Percentiles rank a stretch among this genome's conserved stretches.
Evolutionary conservation across 257 asterid genomes (phyloP).

Genomic region (Scutellaria baicalensis): DNA sequence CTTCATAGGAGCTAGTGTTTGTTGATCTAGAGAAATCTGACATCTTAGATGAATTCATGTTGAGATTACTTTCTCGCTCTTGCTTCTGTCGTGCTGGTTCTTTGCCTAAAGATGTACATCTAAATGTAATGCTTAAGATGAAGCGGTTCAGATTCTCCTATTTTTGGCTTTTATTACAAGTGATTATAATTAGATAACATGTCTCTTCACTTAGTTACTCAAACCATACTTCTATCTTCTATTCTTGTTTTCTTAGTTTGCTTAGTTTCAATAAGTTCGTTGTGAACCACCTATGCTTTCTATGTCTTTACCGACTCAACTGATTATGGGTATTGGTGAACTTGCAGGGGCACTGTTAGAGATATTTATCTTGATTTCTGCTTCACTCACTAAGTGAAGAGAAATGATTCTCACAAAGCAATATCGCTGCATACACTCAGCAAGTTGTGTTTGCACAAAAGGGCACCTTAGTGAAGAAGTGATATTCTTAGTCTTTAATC

Average conservation of each 20-base stretch:
- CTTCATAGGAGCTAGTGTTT: neutral
- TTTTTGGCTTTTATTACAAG: neutral
- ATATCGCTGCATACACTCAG: constrained; percentile 90
- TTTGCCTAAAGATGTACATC: neutral
- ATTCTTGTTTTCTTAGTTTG: neutral
- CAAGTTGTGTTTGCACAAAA: constrained; percentile 78
- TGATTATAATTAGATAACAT: neutral
- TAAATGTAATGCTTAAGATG: neutral
- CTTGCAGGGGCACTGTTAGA: no score
- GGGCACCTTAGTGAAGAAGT: constrained; percentile 84
- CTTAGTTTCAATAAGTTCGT: neutral
- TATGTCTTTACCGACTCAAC: neutral
- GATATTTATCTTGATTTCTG: neutral
- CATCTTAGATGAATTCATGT: neutral
- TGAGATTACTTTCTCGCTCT: neutral
- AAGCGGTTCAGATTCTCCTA: neutral
- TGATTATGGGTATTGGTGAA: neutral
- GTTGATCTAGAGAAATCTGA: neutral
- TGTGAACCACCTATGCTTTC: neutral
- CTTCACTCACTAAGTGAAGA: constrained; percentile 24
- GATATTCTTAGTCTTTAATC: constrained; percentile 71
- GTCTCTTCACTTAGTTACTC: neutral
- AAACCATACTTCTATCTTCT: neutral
- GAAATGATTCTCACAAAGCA: constrained; percentile 67
- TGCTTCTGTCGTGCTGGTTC: neutral